Conservation (phyloP, 371 early-diverging fungal genomes). For the Dinochytrium kinnereticum region DNA sequence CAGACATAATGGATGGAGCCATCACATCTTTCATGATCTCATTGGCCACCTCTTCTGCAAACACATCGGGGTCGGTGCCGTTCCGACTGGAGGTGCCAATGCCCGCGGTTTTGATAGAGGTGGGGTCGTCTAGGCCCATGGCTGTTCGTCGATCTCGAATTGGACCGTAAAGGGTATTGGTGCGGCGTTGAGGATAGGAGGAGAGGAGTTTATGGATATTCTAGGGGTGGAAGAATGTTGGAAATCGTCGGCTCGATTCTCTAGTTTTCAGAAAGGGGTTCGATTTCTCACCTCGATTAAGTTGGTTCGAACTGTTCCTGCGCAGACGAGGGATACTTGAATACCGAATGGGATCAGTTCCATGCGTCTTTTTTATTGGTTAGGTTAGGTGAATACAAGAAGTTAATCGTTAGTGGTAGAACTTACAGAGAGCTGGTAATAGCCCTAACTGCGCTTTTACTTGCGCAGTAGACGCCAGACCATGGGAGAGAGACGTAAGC, state of each 20-base stretch:
- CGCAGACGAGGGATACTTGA: conserved; percentile 28
- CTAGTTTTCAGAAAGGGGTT: conserved; percentile 1
- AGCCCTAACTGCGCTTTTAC: conserved; percentile 30
- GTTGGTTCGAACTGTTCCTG: conserved; percentile 29
- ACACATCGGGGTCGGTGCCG: conserved; percentile 12
- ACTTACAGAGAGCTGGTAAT: conserved; percentile 30
- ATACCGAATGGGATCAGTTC: conserved; percentile 29
- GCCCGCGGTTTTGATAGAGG: not conserved
- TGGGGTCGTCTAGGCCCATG: conserved; percentile 3
- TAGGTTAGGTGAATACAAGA: not conserved
- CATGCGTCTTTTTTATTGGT: conserved; percentile 21
- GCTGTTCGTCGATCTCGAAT: not conserved
- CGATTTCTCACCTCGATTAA: conserved; percentile 19
- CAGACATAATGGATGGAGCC: conserved; percentile 16
- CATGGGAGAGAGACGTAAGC: conserved; percentile 30
- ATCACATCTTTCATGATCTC: conserved; percentile 7
- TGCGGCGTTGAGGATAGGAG: not conserved
- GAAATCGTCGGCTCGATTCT: too few relatives aligned
- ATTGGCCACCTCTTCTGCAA: conserved; percentile 16
- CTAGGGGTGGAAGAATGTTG: too few relatives aligned
- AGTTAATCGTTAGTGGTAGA: too few relatives aligned
- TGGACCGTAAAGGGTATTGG: conserved; percentile 9
- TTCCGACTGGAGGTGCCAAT: not conserved
- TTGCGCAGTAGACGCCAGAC: conserved; percentile 31
- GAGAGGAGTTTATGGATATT: conserved; percentile 9